Evolutionary conservation across 2,329 filamentous ascomycete genomes (phyloP), one percentile per base, ranked within the genome.

Genomic region (Exophiala lecanii-corni): DNA sequence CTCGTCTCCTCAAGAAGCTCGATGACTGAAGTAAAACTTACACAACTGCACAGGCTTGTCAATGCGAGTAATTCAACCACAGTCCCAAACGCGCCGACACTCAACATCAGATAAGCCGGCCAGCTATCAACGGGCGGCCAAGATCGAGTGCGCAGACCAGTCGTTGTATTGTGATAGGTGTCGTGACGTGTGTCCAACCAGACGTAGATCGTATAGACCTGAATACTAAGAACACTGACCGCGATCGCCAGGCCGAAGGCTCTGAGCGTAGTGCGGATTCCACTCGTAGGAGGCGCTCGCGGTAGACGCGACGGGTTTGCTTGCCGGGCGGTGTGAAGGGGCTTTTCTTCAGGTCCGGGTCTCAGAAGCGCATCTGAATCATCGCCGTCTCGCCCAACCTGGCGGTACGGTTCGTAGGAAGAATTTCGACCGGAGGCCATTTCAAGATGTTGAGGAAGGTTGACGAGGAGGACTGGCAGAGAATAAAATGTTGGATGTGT

Each of bases 181-280:
- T 39, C 9, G 23, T 28, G 5, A 13, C 36, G 36, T 4, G 36
- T 39, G 18, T 23, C 17, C 20, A 39, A 13, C 36, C 36, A 39
- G 36, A 39, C 20, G 16, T 26, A 39, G 9, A 16, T 20, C 5
- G 36, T 25, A 13, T 28, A 20, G 17, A 16, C 16, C 20, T 39
- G 36, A 19, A 39, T 26, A 12, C 36, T 16, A 6, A 28, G 20
- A 17, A 39, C 15, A 17, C 17, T 25, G 5, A 20, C 6, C 13
- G 20, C 17, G 16, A 33, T 33, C 7, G 13, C 7, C 7, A 33
- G 30, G 10, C 7, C 30, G 6, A 33, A 13, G 15, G 13, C 7
- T 15, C 30, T 33, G 7, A 33, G 13, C 13, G 30, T 13, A 6
- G 30, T 33, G 7, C 30, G 30, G 7, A n/a, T n/a, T n/a, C n/a